A percentile compares a stretch with the other conserved stretches of the same genome.
Evolutionary conservation across 768 basidiomycete genomes (phyloP).

Genomic region (Pholiota molesta): DNA sequence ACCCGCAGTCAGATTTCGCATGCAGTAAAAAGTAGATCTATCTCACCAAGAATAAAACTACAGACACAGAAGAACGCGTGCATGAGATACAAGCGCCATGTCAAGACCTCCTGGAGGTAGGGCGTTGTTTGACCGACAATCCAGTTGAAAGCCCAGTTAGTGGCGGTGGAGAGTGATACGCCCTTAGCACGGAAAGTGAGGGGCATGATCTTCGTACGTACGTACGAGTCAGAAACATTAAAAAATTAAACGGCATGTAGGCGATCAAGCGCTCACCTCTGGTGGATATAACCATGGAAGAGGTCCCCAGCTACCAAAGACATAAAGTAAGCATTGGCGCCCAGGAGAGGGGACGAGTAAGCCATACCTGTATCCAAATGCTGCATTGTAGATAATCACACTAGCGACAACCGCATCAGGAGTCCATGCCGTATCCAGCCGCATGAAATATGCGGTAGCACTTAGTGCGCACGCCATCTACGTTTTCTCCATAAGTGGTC

Average conservation of each 20-base stretch:
- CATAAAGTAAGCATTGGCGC: neutral
- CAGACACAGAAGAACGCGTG: conserved; percentile 92
- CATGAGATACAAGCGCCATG: conserved; percentile 94
- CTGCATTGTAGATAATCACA: conserved; percentile 91
- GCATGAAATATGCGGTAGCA: conserved; percentile 94
- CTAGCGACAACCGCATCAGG: conserved; percentile 86
- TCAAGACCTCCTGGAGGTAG: conserved; percentile 83
- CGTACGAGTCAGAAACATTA: neutral
- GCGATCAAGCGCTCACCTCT: conserved; percentile 49
- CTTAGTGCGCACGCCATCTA: conserved; percentile 84
- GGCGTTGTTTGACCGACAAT: conserved; percentile 89
- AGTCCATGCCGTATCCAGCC: conserved; percentile 82
- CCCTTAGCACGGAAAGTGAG: conserved; percentile 89
- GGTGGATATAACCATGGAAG: conserved; percentile 88
- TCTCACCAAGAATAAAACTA: conserved; percentile 75
- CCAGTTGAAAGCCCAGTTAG: conserved; percentile 86
- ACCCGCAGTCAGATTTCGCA: neutral
- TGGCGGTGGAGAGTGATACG: conserved; percentile 91
- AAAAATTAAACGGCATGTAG: too few species aligned
- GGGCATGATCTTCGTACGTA: conserved; percentile 84
- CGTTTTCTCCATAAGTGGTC: neutral
- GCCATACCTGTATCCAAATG: conserved; percentile 85
- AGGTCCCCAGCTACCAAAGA: conserved; percentile 69
- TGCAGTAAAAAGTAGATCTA: neutral
- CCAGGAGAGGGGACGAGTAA: neutral